These are phyloP conservation scores for Staphylotrichum tortipilum DNA, from an alignment of 495 filamentous ascomycete species.

Conservation along the genomic window DNA sequence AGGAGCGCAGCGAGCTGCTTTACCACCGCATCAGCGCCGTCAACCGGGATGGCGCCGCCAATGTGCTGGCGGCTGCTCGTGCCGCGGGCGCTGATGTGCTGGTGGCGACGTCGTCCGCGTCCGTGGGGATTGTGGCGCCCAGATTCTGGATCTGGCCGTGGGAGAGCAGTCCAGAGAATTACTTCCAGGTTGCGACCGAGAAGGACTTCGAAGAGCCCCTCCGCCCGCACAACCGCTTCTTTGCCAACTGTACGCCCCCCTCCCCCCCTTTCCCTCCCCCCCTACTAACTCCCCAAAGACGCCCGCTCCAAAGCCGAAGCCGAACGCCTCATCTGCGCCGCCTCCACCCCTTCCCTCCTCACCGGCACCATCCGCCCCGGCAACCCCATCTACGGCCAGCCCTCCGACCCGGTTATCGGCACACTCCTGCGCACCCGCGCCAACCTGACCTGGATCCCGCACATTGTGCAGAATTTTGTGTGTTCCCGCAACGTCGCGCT, in stretches of 20 bases:
- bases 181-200: slow-evolving; percentile 38
- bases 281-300: slow-evolving; percentile 9
- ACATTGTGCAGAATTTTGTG: slow-evolving; percentile 47
- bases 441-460: slow-evolving; percentile 36
- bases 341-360: slow-evolving; percentile 40
- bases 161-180: slow-evolving; percentile 28
- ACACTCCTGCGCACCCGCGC: slow-evolving; percentile 13
- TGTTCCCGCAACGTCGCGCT: slow-evolving; percentile 48
- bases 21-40: slow-evolving; percentile 40
- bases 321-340: slow-evolving; percentile 43
- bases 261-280: background rate
- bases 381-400: slow-evolving; percentile 48
- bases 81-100: slow-evolving; percentile 44
- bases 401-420: slow-evolving; percentile 38
- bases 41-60: slow-evolving; percentile 52
- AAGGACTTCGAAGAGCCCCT: slow-evolving; percentile 39
- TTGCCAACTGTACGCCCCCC: slow-evolving; percentile 38
- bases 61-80: slow-evolving; percentile 46
- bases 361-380: slow-evolving; percentile 50
- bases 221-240: slow-evolving; percentile 40
- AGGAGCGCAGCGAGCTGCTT: slow-evolving; percentile 38
- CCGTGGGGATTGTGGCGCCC: slow-evolving; percentile 34
- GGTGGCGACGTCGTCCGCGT: slow-evolving; percentile 52
- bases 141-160: slow-evolving; percentile 45
- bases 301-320: slow-evolving; percentile 45